Evolutionary conservation across 2,329 filamentous ascomycete species (phyloP).

Genomic region (Daldinia sp.): DNA sequence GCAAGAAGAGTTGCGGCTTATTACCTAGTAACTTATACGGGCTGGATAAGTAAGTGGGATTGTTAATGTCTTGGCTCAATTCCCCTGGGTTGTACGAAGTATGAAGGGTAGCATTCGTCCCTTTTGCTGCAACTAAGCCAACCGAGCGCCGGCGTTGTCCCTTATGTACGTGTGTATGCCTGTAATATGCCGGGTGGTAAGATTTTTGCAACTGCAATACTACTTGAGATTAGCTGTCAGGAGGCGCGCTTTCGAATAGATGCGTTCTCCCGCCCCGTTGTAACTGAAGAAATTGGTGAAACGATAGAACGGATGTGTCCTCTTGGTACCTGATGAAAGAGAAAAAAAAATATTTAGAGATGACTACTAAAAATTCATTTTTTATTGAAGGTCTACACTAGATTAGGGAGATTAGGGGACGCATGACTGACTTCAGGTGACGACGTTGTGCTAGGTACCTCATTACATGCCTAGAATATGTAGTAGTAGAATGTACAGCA

Average conservation of each 20-base stretch:
- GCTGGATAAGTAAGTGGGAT: slow-evolving; percentile 23
- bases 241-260: neutral
- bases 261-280: neutral
- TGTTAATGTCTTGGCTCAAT: slow-evolving; percentile 38
- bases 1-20: slow-evolving; percentile 30
- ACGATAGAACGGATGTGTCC: slow-evolving; percentile 1
- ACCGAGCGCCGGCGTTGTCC: slow-evolving; percentile 21
- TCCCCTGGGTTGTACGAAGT: slow-evolving; percentile 15
- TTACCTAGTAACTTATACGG: slow-evolving; percentile 7
- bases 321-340: neutral
- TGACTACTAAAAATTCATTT: neutral
- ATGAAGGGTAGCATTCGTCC: neutral
- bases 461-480: no score
- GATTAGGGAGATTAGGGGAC: no score
- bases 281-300: slow-evolving; percentile 2
- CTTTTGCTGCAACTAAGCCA: slow-evolving; percentile 12
- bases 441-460: no score
- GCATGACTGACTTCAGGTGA: no score
- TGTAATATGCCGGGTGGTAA: neutral
- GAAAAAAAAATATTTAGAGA: neutral
- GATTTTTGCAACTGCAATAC: slow-evolving; percentile 6
- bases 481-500: slow-evolving; percentile 1
- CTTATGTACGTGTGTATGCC: neutral
- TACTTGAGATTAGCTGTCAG: slow-evolving; percentile 3
- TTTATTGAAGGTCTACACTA: neutral